Base-by-base conservation (phyloP, 2,329 filamentous ascomycete genomes). In the Hypoxylon sp. region DNA sequence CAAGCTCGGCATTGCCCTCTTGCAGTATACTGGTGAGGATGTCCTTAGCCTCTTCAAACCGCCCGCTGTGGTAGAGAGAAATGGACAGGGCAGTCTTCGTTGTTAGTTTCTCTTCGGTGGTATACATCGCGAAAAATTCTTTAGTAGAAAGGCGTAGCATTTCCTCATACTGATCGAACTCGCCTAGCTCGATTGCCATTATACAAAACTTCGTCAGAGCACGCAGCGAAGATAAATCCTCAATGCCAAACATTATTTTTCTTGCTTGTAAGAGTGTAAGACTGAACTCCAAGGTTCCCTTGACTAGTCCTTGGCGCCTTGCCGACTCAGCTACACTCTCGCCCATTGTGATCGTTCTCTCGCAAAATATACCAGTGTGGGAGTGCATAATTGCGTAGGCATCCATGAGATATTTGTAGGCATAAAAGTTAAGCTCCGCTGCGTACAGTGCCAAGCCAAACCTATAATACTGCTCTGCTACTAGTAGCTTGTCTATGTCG, bases 381-480 rank as follows among this genome's bases (percentile, higher is more conserved):
- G 37, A n/a, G n/a, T n/a, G 14, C 13, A 14, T n/a, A 17, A n/a
- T n/a, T 3, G 3, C 37, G 14, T 6, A 42, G 14, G 37, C 37
- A 5, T 42, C 37, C 2, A 44, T 14, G n/a, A 10, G 26, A 26
- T 26, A 26, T 26, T 26, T 26, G 26, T 26, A 44, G 39, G 39
- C 19, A 44, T 44, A 8, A 44, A 44, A 19, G 39, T 8, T 42
- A 17, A n/a, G 4, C 37, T 42, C 37, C 14, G 39, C 39, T 19
- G 39, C 39, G n/a, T 19, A n/a, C 17, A 44, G 6, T n/a, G n/a
- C 39, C 37, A 44, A n/a, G 3, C 54, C 44, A 22, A n/a, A 52
- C 24, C 26, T 63, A n/a, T 33, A 35, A 4, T 44, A 35, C 4
- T 57, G 52, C 13, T 5, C 31, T n/a, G n/a, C 52, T 44, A 33